phyloP scores from a whole-genome alignment of 2,329 filamentous ascomycete species.

The Diaporthe batatas region DNA sequence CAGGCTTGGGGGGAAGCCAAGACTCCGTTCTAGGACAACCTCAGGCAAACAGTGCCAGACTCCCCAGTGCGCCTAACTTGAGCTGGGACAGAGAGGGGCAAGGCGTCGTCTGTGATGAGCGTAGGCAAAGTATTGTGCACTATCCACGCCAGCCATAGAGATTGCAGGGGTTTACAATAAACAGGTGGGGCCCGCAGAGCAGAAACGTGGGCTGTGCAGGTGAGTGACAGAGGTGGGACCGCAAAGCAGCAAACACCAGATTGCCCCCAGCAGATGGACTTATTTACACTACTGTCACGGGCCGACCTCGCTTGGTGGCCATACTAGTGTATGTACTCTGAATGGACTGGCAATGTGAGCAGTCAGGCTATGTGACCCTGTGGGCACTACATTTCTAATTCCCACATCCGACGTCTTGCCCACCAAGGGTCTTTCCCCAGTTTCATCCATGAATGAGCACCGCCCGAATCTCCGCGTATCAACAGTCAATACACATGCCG shows the following conservation, averaged over 20 bases:
- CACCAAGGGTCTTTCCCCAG: background rate
- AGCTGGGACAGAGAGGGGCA: slow-evolving; percentile 18
- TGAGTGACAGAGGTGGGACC: slow-evolving; percentile 22
- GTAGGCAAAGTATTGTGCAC: background rate
- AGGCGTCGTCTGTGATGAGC: slow-evolving; percentile 22
- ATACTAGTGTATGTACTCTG: background rate
- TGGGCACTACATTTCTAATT: background rate
- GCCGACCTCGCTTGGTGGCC: slow-evolving; percentile 31
- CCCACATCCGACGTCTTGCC: background rate
- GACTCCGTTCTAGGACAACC: slow-evolving; percentile 37
- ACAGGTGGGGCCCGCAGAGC: slow-evolving; percentile 27
- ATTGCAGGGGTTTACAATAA: slow-evolving; percentile 31
- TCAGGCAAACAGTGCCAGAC: slow-evolving; percentile 32
- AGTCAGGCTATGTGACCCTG: background rate
- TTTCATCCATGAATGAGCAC: background rate
- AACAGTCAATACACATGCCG: background rate
- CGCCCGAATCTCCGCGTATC: background rate
- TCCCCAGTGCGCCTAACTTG: slow-evolving; percentile 29
- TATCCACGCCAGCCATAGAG: slow-evolving; percentile 20
- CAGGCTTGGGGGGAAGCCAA: slow-evolving; percentile 25
- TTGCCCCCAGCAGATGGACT: background rate
- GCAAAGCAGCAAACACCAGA: slow-evolving; percentile 15
- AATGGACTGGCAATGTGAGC: background rate
- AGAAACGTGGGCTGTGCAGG: slow-evolving; percentile 32
- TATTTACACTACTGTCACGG: slow-evolving; percentile 37